Percentiles rank a stretch among this genome's conserved stretches.
Evolutionary conservation across 2,329 filamentous ascomycete species (phyloP).

Genomic region (Blumeria graminis): DNA sequence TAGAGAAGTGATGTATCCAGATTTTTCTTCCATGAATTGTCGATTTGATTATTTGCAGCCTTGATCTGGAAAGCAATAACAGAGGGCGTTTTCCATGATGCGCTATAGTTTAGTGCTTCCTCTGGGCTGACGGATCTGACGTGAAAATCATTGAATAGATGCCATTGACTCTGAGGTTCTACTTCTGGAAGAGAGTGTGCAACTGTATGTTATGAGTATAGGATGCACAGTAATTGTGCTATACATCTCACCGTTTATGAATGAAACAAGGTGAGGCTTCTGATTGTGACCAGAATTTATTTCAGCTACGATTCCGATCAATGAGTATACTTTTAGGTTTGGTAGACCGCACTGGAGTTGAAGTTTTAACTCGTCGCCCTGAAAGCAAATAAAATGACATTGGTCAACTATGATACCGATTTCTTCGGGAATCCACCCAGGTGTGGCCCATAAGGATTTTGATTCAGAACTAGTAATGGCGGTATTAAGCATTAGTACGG

Average conservation of each 20-base stretch:
- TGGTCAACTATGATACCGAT: constrained; percentile 79
- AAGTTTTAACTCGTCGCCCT: constrained; percentile 67
- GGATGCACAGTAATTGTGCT: not conserved
- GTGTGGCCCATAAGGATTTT: constrained; percentile 63
- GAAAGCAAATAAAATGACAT: constrained; percentile 85
- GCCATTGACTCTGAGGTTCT: constrained; percentile 51
- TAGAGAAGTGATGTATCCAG: constrained; percentile 74
- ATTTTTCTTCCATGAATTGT: constrained; percentile 62
- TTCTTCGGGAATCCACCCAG: constrained; percentile 79
- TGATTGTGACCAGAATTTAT: constrained; percentile 70
- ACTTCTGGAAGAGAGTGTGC: constrained; percentile 37
- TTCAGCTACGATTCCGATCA: constrained; percentile 73
- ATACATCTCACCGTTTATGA: constrained; percentile 46
- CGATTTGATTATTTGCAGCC: constrained; percentile 54
- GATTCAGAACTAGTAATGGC: constrained; percentile 48
- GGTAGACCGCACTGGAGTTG: constrained; percentile 60
- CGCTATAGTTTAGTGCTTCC: constrained; percentile 74
- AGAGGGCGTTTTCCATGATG: constrained; percentile 78
- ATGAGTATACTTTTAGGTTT: constrained; percentile 68
- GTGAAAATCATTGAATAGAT: constrained; percentile 92
- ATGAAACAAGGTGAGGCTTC: constrained; percentile 73
- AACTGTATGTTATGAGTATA: constrained; percentile 21
- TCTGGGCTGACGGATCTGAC: constrained; percentile 57
- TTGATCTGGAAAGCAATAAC: constrained; percentile 73
- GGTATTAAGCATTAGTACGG: constrained; percentile 74